phyloP scores from a whole-genome alignment of 441 rosid genomes.

The Geranium incanum region DNA sequence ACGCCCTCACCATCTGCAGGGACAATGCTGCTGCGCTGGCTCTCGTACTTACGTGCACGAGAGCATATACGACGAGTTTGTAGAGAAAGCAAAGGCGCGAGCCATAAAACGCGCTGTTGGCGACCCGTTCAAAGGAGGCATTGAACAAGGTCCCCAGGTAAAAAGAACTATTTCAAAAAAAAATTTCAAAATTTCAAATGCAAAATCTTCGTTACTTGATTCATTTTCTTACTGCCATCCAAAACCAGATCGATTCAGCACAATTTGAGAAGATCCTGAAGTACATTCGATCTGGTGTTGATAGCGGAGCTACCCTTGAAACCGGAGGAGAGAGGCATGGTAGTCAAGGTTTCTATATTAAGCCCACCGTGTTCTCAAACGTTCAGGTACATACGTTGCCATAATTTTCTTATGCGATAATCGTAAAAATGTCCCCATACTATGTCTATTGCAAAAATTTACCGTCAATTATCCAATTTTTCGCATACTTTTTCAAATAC shows the following conservation, averaged over 20 bases:
- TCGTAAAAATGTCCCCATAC: not conserved
- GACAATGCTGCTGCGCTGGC: conserved; percentile 91
- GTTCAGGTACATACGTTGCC: conserved; percentile 19
- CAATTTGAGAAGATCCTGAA: conserved; percentile 26
- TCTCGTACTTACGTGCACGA: conserved; percentile 80
- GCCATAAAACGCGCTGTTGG: conserved; percentile 70
- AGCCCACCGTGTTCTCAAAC: conserved; percentile 28
- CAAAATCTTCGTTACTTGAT: too few relatives aligned
- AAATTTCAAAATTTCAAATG: too few relatives aligned
- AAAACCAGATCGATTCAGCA: conserved; percentile 22
- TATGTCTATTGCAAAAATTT: too few relatives aligned
- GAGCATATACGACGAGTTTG: conserved; percentile 65
- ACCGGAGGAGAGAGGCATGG: conserved; percentile 27
- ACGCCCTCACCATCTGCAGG: conserved; percentile 34
- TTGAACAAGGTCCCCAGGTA: conserved; percentile 93
- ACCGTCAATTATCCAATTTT: too few relatives aligned
- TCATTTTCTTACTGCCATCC: too few relatives aligned
- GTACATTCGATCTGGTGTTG: conserved; percentile 25
- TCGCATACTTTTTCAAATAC: too few relatives aligned
- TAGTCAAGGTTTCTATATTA: conserved; percentile 21
- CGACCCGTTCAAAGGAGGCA: conserved; percentile 74
- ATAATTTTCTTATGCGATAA: not conserved
- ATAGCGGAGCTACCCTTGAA: conserved; percentile 27
- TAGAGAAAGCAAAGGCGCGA: conserved; percentile 70
- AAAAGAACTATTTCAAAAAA: not conserved